A percentile compares a stretch with the other conserved stretches of the same genome.
These are phyloP conservation scores for Leptodontidium sp. DNA, from an alignment of 2,329 filamentous ascomycete species.

Conservation along the genomic window DNA sequence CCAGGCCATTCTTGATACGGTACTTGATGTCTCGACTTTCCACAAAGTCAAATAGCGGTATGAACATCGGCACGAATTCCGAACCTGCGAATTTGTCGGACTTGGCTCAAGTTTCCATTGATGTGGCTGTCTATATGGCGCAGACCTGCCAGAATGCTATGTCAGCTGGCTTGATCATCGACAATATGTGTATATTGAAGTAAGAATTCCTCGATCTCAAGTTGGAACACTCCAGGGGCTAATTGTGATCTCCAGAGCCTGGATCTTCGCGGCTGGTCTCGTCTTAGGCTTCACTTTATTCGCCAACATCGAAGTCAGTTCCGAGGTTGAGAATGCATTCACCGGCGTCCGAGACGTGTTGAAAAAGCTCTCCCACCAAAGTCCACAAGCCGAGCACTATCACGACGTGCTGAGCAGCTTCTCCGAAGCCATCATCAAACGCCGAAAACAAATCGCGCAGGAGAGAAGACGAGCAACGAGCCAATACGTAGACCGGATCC, in stretches of 20 bases:
- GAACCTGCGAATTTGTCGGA: not conserved
- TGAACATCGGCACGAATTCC: not conserved
- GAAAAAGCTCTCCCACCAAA: conserved; percentile 12
- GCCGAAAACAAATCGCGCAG: conserved; percentile 13
- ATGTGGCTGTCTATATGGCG: conserved; percentile 18
- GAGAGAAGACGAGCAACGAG: conserved; percentile 14
- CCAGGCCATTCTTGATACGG: conserved; percentile 31
- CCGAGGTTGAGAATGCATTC: conserved; percentile 10
- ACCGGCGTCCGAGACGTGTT: conserved; percentile 16
- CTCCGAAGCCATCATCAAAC: conserved; percentile 15
- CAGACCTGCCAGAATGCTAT: conserved; percentile 16
- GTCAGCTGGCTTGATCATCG: conserved; percentile 15
- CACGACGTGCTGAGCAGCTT: conserved; percentile 17
- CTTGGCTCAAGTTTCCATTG: conserved; percentile 16
- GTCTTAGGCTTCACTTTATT: conserved; percentile 18
- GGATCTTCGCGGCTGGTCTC: conserved; percentile 16
- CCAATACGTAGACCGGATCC: conserved; percentile 15
- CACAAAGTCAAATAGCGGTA: not conserved
- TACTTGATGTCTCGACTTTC: conserved; percentile 16
- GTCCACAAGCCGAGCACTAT: conserved; percentile 18
- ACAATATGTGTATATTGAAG: conserved; percentile 18
- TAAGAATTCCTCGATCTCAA: not conserved
- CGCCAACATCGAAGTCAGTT: conserved; percentile 15
- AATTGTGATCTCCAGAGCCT: not conserved
- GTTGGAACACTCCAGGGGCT: not conserved